Base-by-base conservation (phyloP, 2,329 filamentous ascomycete species). In the Elsinoe australis region DNA sequence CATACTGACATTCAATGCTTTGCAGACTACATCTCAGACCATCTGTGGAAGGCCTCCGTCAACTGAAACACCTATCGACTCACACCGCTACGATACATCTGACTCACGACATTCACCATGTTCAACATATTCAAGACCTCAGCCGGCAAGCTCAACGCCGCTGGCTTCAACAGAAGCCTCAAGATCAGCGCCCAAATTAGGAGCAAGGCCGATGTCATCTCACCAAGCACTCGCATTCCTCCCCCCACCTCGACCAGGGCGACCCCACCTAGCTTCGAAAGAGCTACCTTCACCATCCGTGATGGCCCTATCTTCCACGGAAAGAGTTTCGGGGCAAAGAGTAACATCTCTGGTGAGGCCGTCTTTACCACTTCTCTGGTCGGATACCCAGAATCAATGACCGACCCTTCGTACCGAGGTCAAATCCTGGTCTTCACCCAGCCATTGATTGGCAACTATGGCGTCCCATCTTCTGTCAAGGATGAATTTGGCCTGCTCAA, bases 391-490 rank as follows among this genome's bases (percentile, higher is more conserved):
- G 92, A 98, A 74, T 95, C 79, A 36, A 72, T 83, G 71, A 81
- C 79, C 61, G 79, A 82, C 56, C 79, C 79, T 9, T 82, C 79
- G 49, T 83, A 83, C 66, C 78, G 79, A 57, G 79, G 92, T 57
- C 92, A 98, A 74, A 96, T 98, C 58, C 76, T 98, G 59, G 90
- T 96, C 69, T 95, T 96, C 75, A 98, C 92, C 56, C 89, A 95
- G 67, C 92, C 92, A 28, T 73, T 98, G 58, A 95, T 98, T 62
- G 92, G 92, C 64, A 98, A 98, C 78, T 98, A 98, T 66, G 92
- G 92, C 59, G 90, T 98, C 14, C 92, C 92, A 12, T 94, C 88
- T 24, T 80, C 76, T 55, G 78, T 82, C 61, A 83, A 87, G 55
- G 92, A 98, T 67, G 73, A 89, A 67, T 86, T 81, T 68, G 92